Evolutionary conservation across 2,329 filamentous ascomycete genomes (phyloP).

Genomic region (Aspergillus sp.): DNA sequence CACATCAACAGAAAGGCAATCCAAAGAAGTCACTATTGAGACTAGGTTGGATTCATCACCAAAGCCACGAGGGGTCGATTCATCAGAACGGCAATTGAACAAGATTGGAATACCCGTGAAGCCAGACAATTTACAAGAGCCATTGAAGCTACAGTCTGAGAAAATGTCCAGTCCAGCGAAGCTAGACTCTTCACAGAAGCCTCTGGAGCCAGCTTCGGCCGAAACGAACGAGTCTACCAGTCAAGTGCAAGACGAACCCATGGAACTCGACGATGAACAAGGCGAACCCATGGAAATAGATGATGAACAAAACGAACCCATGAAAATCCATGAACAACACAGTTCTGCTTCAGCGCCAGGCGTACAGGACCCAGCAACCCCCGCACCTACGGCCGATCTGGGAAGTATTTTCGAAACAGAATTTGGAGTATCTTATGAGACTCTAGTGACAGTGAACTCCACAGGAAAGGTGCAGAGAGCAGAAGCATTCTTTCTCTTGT

Average conservation of each 20-base stretch:
- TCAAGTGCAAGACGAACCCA: not conserved
- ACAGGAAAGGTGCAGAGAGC: conserved; percentile 19
- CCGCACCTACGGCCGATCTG: conserved; percentile 7
- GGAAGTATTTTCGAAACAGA: conserved; percentile 18
- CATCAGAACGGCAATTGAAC: too few species aligned
- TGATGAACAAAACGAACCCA: not conserved
- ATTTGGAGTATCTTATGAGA: conserved; percentile 32
- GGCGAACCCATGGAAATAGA: not conserved
- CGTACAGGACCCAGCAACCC: not conserved
- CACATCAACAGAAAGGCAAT: too few species aligned
- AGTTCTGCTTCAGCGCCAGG: not conserved
- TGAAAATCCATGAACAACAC: not conserved
- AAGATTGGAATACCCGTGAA: too few species aligned
- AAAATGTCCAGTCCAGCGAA: not conserved
- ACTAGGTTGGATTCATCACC: too few species aligned
- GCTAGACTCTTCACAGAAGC: not conserved
- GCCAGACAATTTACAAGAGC: too few species aligned
- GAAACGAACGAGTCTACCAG: not conserved
- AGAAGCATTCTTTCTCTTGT: conserved; percentile 39
- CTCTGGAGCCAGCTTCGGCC: not conserved
- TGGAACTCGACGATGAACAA: not conserved
- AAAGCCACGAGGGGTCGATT: too few species aligned
- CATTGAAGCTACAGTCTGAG: too few species aligned
- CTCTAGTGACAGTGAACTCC: conserved; percentile 27
- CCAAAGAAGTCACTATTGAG: too few species aligned